phyloP scores from a whole-genome alignment of 176 grass and related monocot genomes.

The Ampelocalamus luodianensis region DNA sequence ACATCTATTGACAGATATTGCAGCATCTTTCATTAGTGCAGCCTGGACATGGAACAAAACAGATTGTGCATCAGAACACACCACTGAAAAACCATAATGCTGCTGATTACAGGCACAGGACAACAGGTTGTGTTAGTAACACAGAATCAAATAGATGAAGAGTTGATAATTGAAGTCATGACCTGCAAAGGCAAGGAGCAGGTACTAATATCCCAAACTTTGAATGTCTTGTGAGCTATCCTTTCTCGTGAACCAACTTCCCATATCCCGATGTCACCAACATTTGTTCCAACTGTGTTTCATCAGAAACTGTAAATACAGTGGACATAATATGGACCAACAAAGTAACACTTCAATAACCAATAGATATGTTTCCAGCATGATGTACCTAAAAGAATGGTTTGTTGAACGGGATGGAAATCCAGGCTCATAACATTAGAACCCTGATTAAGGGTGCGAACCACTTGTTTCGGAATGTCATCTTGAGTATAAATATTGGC shows the following conservation, averaged over 20 bases:
- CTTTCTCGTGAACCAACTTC: constrained; percentile 96
- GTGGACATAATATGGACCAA: constrained; percentile 13
- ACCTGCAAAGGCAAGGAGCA: constrained; percentile 93
- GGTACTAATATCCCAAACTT: constrained; percentile 92
- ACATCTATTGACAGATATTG: constrained; percentile 96
- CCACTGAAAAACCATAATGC: neutral
- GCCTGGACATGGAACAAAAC: constrained; percentile 55
- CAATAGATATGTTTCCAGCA: constrained; percentile 4
- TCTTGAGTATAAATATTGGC: constrained; percentile 93
- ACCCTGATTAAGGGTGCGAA: constrained; percentile 88
- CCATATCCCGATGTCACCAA: constrained; percentile 98
- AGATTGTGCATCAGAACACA: constrained; percentile 36
- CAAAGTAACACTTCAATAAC: constrained; percentile 32
- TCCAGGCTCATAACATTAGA: constrained; percentile 98
- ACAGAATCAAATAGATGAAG: constrained; percentile 26
- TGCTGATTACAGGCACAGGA: constrained; percentile 37
- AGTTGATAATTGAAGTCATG: constrained; percentile 23
- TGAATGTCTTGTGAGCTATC: constrained; percentile 94
- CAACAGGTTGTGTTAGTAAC: constrained; percentile 21
- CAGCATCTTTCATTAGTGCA: constrained; percentile 97
- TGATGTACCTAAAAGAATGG: constrained; percentile 88
- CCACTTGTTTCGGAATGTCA: constrained; percentile 88
- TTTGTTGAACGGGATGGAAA: constrained; percentile 94
- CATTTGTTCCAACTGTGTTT: constrained; percentile 94
- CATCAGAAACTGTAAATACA: constrained; percentile 44